These are phyloP conservation scores for Epithemia pelagica DNA, from an alignment of 108 stramenopile species.

Conservation along the genomic window DNA sequence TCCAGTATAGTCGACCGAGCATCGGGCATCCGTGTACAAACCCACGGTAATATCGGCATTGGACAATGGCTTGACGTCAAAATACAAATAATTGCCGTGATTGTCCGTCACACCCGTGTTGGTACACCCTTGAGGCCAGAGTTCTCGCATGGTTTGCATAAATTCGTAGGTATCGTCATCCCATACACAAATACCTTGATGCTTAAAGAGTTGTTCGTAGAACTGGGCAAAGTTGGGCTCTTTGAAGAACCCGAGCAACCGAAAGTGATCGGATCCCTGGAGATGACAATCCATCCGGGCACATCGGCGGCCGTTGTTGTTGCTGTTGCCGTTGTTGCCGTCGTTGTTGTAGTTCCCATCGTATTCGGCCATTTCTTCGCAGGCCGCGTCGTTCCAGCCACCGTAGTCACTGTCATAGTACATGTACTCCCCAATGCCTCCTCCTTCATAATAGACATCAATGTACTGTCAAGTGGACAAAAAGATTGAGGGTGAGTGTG, in stretches of 20 bases:
- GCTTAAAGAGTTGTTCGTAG: constrained; percentile 62
- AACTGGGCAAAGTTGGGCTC: constrained; percentile 37
- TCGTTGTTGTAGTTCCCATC: neutral
- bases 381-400: constrained; percentile 36
- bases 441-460: constrained; percentile 44
- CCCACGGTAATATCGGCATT: constrained; percentile 36
- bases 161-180: constrained; percentile 45
- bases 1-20: constrained; percentile 31
- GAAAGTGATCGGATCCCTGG: constrained; percentile 20
- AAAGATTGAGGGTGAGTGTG: neutral
- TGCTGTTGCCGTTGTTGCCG: neutral
- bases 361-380: constrained; percentile 15
- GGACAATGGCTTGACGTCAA: constrained; percentile 40
- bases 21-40: constrained; percentile 46
- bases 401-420: constrained; percentile 27
- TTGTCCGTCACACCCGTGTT: neutral
- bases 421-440: constrained; percentile 61
- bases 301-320: constrained; percentile 27
- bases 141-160: constrained; percentile 26
- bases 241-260: constrained; percentile 56
- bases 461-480: constrained; percentile 51
- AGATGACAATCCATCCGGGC: constrained; percentile 62
- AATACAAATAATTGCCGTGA: constrained; percentile 42
- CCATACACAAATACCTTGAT: constrained; percentile 57
- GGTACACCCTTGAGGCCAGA: constrained; percentile 24